Base-by-base conservation (phyloP, 306 rosid species). In the Cercis canadensis region DNA sequence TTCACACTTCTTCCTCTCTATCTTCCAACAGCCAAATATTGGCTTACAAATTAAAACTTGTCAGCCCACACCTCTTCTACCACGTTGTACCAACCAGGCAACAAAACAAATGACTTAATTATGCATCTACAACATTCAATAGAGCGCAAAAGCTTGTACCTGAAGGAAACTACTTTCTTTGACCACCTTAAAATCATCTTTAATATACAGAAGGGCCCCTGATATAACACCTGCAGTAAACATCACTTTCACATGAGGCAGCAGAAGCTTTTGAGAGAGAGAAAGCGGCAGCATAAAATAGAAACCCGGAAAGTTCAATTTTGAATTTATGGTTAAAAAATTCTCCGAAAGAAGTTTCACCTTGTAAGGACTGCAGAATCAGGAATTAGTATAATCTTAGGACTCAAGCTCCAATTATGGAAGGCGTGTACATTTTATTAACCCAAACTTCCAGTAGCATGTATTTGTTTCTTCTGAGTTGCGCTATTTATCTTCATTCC, bases 211-310 rank as follows among this genome's bases (percentile, higher is more conserved):
- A 55, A 79, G 76, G 15, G 80, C 80, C 51, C 84, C 84, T 18
- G 80, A 74, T 53, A 80, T 74, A 39, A 80, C 84, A 74, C 84
- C 84, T 80, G 73, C 73, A 66, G 68, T 29, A 37, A 70, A 57
- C 40, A 71, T 39, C 41, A 65, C 46, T 62, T 31, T 63, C 69
- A 78, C 4, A 0, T 33, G 40, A 46, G 55, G 31, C 11, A 50
- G 50, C n/a, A 41, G 11, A 33, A 54, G n/a, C n/a, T n/a, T n/a
- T n/a, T 21, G 34, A 10, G 4, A 14, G 8, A 31, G n/a, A n/a
- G n/a, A n/a, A n/a, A n/a, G n/a, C n/a, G n/a, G n/a, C n/a, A n/a
- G n/a, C n/a, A n/a, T n/a, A n/a, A n/a, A n/a, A n/a, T n/a, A 13
- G 40, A 44, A 44, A 44, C 7, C 19, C 40, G 14, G 69, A 44